Conservation (phyloP, 371 early-diverging fungal species). For the Nematocida parisii region DNA sequence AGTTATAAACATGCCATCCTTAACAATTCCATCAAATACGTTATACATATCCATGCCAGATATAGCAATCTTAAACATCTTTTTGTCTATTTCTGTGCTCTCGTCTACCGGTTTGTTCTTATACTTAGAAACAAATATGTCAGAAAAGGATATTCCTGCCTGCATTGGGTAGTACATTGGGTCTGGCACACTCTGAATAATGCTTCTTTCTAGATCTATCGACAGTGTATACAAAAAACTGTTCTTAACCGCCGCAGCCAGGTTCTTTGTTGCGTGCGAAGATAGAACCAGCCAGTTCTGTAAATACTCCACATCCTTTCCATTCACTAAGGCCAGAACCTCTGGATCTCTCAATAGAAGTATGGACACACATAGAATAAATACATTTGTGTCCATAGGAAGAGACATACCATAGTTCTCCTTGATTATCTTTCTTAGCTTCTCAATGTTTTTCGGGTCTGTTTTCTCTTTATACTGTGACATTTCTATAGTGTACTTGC, state of each 20-base stretch:
- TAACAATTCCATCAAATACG: conserved; percentile 28
- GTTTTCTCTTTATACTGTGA: conserved; percentile 14
- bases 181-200: conserved; percentile 65
- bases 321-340: neutral
- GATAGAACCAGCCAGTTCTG: conserved; percentile 32
- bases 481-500: conserved; percentile 4
- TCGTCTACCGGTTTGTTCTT: conserved; percentile 39
- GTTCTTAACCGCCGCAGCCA: conserved; percentile 3
- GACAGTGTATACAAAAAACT: conserved; percentile 18
- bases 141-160: conserved; percentile 60
- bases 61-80: conserved; percentile 29
- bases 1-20: conserved; percentile 2
- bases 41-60: conserved; percentile 34
- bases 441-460: neutral
- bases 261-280: conserved; percentile 3
- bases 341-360: conserved; percentile 10
- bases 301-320: conserved; percentile 1
- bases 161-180: conserved; percentile 64
- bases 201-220: conserved; percentile 61
- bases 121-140: conserved; percentile 51
- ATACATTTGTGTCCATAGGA: neutral
- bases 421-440: conserved; percentile 12
- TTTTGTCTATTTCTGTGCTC: conserved; percentile 25
- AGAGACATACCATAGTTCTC: neutral
- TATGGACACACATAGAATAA: neutral